phyloP scores from a whole-genome alignment of 2,329 filamentous ascomycete genomes.

The Ophiocordyceps robertsii region DNA sequence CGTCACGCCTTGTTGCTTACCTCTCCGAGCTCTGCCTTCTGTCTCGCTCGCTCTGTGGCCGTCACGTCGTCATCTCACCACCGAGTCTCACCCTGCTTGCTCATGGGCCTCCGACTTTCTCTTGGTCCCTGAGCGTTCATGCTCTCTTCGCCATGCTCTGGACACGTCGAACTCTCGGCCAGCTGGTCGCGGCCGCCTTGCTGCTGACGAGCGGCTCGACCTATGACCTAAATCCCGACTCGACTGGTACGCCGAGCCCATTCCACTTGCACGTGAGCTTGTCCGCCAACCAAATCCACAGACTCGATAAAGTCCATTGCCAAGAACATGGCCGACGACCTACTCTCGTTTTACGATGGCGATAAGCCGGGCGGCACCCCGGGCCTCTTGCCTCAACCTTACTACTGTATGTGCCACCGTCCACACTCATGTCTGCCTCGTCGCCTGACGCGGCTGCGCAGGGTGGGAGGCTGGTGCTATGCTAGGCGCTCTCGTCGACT shows the following conservation, averaged over 20 bases:
- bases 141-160: not conserved
- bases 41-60: too few species aligned
- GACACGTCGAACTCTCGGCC: slow-evolving; percentile 4
- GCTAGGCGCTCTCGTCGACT: slow-evolving; percentile 60
- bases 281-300: slow-evolving; percentile 11
- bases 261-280: not conserved
- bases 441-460: slow-evolving; percentile 9
- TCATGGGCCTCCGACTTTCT: too few species aligned
- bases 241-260: slow-evolving; percentile 14
- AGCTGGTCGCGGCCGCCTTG: slow-evolving; percentile 8
- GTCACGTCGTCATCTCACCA: too few species aligned
- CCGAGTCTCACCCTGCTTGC: too few species aligned
- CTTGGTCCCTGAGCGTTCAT: too few species aligned
- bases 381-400: slow-evolving; percentile 37
- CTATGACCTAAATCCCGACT: slow-evolving; percentile 23
- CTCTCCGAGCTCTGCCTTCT: too few species aligned
- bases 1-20: too few species aligned
- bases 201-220: slow-evolving; percentile 14
- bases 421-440: not conserved
- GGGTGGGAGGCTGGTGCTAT: slow-evolving; percentile 67
- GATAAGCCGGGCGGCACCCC: slow-evolving; percentile 35
- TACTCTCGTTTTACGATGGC: slow-evolving; percentile 30
- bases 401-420: slow-evolving; percentile 32
- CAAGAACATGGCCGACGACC: slow-evolving; percentile 35
- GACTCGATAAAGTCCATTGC: slow-evolving; percentile 36